Percentiles rank a stretch among this genome's conserved stretches.
phyloP scores from a whole-genome alignment of 805 yeast genomes.

The Ogataea ganodermae region DNA sequence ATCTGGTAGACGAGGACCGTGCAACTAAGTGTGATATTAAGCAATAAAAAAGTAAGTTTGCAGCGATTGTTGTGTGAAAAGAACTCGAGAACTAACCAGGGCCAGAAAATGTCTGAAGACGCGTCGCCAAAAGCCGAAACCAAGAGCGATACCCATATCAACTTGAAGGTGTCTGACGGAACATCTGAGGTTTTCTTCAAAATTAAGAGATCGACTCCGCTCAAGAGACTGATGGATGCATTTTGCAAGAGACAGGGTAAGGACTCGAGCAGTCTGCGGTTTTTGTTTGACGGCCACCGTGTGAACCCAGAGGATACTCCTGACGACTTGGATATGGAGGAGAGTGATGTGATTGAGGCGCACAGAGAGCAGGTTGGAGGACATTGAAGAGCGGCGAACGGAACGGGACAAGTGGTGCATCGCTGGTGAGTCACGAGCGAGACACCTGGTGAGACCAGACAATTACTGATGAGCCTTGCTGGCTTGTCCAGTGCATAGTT shows the following conservation, averaged over 20 bases:
- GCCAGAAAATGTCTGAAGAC: constrained; percentile 34
- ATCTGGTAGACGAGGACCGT: too few species aligned
- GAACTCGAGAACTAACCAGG: constrained; percentile 6
- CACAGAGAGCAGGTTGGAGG: constrained; percentile 93
- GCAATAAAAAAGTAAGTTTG: too few species aligned
- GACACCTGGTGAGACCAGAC: not conserved
- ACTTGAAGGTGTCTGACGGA: constrained; percentile 92
- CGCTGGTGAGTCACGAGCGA: not conserved
- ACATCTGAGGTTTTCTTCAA: constrained; percentile 93
- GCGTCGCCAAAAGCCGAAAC: constrained; percentile 38
- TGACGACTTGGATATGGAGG: constrained; percentile 88
- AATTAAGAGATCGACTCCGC: constrained; percentile 88
- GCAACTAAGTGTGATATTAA: too few species aligned
- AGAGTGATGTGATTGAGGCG: constrained; percentile 95
- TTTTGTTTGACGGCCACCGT: constrained; percentile 91
- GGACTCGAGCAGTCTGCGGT: constrained; percentile 76
- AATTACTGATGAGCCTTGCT: too few species aligned
- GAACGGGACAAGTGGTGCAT: not conserved
- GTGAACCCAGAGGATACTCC: constrained; percentile 89
- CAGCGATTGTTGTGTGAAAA: too few species aligned
- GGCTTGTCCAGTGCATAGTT: too few species aligned
- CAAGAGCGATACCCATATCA: constrained; percentile 68
- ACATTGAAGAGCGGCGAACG: constrained; percentile 12
- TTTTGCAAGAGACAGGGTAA: constrained; percentile 98
- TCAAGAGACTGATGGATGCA: constrained; percentile 95